Conservation (phyloP, 495 filamentous ascomycete species). For the Aspergillus asperescens region DNA sequence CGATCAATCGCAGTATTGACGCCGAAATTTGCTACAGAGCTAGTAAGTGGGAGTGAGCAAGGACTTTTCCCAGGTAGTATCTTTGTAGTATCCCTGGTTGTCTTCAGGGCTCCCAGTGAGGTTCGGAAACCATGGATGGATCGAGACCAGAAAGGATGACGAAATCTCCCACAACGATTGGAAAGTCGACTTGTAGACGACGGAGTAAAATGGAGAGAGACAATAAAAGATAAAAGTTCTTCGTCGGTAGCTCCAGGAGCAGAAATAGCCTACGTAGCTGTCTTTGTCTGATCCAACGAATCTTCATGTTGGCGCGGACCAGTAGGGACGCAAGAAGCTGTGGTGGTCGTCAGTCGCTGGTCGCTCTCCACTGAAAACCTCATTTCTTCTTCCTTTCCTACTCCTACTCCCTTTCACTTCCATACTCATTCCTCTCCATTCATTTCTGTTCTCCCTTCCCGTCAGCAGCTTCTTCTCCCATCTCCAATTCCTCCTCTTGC, state of each 20-base stretch:
- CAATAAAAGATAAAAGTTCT: background rate
- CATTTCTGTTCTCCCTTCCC: conserved; percentile 3
- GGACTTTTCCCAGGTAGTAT: background rate
- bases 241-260: no score
- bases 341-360: conserved; percentile 3
- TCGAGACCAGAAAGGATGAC: conserved; percentile 14
- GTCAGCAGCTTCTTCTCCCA: conserved; percentile 22
- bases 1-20: background rate
- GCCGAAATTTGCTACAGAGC: background rate
- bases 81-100: background rate
- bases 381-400: conserved; percentile 9
- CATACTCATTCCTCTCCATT: conserved; percentile 1
- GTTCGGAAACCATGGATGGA: background rate
- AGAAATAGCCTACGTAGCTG: no score
- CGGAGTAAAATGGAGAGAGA: conserved; percentile 11
- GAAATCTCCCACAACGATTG: conserved; percentile 8
- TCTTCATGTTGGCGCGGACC: no score
- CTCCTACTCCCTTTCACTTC: conserved; percentile 7
- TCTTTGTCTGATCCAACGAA: no score
- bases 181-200: conserved; percentile 8
- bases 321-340: background rate
- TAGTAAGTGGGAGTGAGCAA: background rate
- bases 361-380: conserved; percentile 14
- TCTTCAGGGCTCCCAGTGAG: no score
- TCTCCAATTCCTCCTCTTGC: conserved; percentile 8